Evolutionary conservation across 108 stramenopile species (phyloP), one percentile per base, ranked within the genome.

Genomic region (Schizochytrium sp.): DNA sequence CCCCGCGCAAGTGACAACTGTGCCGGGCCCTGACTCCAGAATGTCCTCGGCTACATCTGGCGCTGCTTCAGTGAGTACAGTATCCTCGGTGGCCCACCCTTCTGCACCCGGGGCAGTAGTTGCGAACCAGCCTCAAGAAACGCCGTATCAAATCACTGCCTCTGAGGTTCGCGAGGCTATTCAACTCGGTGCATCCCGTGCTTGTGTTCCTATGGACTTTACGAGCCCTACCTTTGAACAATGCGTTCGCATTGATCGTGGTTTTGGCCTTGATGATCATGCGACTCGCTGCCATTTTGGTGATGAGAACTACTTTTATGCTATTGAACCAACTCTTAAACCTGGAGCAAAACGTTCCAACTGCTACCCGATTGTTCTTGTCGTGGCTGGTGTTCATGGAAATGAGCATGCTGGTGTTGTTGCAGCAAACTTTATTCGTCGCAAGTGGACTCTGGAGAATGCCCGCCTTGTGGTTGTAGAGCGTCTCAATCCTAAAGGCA

Each of bases 331-430:
- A 8, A 46, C 45, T n/a, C 19, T 69, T 8, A 38, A 38, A 15
- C 42, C 12, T 28, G 76, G 53, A 0, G 47, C 49, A 28, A 40
- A 0, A 40, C 76, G 47, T 8, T 17, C 76, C n/a, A 12, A 55
- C 8, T 83, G 76, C 76, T 83, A 55, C 55, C 76, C 76, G 45
- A 83, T 83, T 10, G 55, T 83, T 13, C n/a, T 83, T 47, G 76
- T 83, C 50, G n/a, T 28, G 10, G 76, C 76, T 10, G 76, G 76
- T n/a, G 76, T 83, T 47, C 76, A 83, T 28, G 76, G 76, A 38
- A 83, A 83, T 42, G 76, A 83, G 47, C 76, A 83, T n/a, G 19
- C 76, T 2, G 76, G 76, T n/a, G 55, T 83, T 28, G 76, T 83
- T 0, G 76, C 76, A n/a, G 76, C 76, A 5, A 10, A 55, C 10